phyloP scores from a whole-genome alignment of 2,329 filamentous ascomycete species.

The Pseudogymnoascus verrucosus region DNA sequence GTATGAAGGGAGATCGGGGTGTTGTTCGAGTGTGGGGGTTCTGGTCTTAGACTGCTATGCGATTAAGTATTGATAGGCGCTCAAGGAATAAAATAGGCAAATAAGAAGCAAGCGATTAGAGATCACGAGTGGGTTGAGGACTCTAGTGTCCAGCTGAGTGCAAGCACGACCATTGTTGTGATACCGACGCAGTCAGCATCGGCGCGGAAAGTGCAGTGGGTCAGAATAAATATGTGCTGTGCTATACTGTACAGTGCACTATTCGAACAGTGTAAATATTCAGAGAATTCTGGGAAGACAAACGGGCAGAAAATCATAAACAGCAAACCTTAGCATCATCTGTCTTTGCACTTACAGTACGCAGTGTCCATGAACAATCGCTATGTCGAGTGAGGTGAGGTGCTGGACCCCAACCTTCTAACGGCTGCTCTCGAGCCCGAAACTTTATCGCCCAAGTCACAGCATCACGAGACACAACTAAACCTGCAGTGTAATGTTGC shows the following conservation, averaged over 20 bases:
- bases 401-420: neutral
- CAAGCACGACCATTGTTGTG: neutral
- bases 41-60: neutral
- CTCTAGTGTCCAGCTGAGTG: neutral
- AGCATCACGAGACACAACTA: neutral
- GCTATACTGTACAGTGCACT: neutral
- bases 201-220: neutral
- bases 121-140: neutral
- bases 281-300: neutral
- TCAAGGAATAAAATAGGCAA: neutral
- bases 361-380: neutral
- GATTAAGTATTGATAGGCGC: neutral
- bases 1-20: neutral
- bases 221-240: neutral
- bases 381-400: neutral
- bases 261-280: neutral
- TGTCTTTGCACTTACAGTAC: neutral
- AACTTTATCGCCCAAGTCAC: neutral
- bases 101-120: constrained; percentile 1
- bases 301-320: neutral
- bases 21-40: neutral
- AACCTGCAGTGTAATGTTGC: neutral
- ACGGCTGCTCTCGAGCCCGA: neutral
- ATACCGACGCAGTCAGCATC: neutral
- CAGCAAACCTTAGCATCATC: neutral